These are phyloP conservation scores for Pestalotiopsis sp. DNA, from an alignment of 2,329 filamentous ascomycete species.

Conservation along the genomic window DNA sequence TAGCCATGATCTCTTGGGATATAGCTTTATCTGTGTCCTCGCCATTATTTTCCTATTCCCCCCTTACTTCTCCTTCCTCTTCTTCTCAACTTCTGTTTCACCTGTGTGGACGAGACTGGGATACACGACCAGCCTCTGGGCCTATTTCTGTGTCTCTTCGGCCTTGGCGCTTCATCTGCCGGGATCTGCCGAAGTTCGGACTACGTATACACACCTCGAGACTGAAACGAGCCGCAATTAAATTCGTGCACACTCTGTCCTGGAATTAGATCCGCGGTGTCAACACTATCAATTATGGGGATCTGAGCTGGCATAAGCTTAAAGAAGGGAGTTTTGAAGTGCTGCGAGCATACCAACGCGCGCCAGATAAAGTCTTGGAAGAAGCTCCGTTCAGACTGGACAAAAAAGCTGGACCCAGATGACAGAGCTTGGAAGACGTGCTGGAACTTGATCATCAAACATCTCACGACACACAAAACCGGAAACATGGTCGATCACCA, in stretches of 20 bases:
- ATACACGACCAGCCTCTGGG: slow-evolving; percentile 3
- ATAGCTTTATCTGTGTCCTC: slow-evolving; percentile 7
- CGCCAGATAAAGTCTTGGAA: background rate
- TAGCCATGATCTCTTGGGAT: background rate
- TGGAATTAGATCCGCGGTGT: slow-evolving; percentile 5
- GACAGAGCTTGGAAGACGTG: background rate
- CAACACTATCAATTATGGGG: slow-evolving; percentile 10
- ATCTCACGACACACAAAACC: background rate
- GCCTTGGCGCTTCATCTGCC: slow-evolving; percentile 5
- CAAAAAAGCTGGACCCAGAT: background rate
- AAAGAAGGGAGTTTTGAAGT: background rate
- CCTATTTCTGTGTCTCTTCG: slow-evolving; percentile 1
- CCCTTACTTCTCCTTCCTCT: slow-evolving; percentile 1
- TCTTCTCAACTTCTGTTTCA: slow-evolving; percentile 9
- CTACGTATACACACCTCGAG: slow-evolving; percentile 11
- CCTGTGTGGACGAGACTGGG: slow-evolving; percentile 1
- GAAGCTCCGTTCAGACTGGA: slow-evolving; percentile 1
- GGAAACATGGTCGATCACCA: slow-evolving; percentile 31
- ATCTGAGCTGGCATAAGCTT: background rate
- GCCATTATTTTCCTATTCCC: background rate
- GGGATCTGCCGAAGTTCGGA: slow-evolving; percentile 5
- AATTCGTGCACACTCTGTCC: slow-evolving; percentile 8
- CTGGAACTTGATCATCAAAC: background rate
- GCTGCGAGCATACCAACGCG: background rate
- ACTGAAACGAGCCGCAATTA: slow-evolving; percentile 11